Conservation (phyloP, 805 yeast genomes). For the Candida incommunis region DNA sequence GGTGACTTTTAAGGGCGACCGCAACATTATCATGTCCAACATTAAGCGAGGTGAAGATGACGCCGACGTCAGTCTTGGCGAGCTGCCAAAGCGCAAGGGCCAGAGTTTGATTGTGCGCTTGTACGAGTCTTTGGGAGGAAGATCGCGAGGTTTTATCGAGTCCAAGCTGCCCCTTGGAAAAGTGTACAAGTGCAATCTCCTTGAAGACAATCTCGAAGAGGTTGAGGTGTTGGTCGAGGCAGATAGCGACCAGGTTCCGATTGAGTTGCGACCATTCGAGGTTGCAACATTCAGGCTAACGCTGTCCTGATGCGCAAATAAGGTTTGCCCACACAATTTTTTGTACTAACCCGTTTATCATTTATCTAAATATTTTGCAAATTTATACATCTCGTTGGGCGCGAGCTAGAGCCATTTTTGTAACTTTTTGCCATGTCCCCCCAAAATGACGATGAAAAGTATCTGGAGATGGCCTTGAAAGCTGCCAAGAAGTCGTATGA, state of each 20-base stretch:
- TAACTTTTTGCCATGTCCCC: too few relatives aligned
- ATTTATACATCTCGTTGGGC: too few relatives aligned
- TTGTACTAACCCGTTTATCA: too few relatives aligned
- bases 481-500: slow-evolving; percentile 29
- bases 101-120: slow-evolving; percentile 55
- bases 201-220: slow-evolving; percentile 26
- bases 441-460: slow-evolving; percentile 16
- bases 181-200: slow-evolving; percentile 32
- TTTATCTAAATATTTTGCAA: too few relatives aligned
- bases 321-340: too few relatives aligned
- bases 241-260: slow-evolving; percentile 16
- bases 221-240: slow-evolving; percentile 16
- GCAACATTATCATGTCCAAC: slow-evolving; percentile 53
- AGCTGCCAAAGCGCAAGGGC: slow-evolving; percentile 30
- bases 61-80: slow-evolving; percentile 23
- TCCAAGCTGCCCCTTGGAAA: slow-evolving; percentile 36
- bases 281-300: slow-evolving; percentile 47
- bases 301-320: too few relatives aligned
- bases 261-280: slow-evolving; percentile 62
- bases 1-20: slow-evolving; percentile 26
- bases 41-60: slow-evolving; percentile 86
- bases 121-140: slow-evolving; percentile 84
- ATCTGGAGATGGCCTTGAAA: slow-evolving; percentile 18
- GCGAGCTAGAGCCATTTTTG: too few relatives aligned
- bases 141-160: slow-evolving; percentile 35